phyloP scores from a whole-genome alignment of 1,284 basidiomycete species.

The Erythrobasidium hasegawianum region DNA sequence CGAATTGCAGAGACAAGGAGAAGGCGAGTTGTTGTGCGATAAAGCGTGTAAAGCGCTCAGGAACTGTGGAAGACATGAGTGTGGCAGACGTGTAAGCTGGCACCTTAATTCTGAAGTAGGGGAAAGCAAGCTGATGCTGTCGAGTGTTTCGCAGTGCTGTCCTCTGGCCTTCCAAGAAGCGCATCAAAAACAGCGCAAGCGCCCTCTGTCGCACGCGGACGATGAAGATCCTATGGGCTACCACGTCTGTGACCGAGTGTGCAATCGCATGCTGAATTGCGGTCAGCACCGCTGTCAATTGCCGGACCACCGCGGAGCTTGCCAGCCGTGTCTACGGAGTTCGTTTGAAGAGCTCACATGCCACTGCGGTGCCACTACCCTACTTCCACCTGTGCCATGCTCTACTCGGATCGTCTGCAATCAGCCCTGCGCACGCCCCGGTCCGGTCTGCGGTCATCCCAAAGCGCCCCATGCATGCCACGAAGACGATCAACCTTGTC shows the following conservation, averaged over 20 bases:
- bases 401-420: slow-evolving; percentile 69
- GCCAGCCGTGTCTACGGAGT: slow-evolving; percentile 74
- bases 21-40: slow-evolving; percentile 68
- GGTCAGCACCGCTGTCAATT: slow-evolving; percentile 57
- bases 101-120: too few relatives aligned
- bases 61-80: slow-evolving; percentile 76
- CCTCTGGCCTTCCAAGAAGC: slow-evolving; percentile 64
- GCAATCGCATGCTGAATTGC: slow-evolving; percentile 46
- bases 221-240: slow-evolving; percentile 42
- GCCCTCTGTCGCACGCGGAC: slow-evolving; percentile 18
- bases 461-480: slow-evolving; percentile 74
- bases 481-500: slow-evolving; percentile 62
- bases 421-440: slow-evolving; percentile 70
- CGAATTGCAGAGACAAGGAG: slow-evolving; percentile 37
- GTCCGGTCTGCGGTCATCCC: slow-evolving; percentile 74
- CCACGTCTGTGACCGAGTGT: slow-evolving; percentile 40
- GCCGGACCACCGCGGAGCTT: slow-evolving; percentile 71
- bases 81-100: slow-evolving; percentile 59
- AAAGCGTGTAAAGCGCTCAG: slow-evolving; percentile 68
- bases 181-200: slow-evolving; percentile 32
- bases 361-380: slow-evolving; percentile 66
- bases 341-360: slow-evolving; percentile 83
- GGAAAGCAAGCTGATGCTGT: too few relatives aligned
- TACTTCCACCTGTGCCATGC: slow-evolving; percentile 71
- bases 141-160: slow-evolving; percentile 63